Conservation (phyloP, 2,329 filamentous ascomycete species). For the Aureobasidium melanogenum region DNA sequence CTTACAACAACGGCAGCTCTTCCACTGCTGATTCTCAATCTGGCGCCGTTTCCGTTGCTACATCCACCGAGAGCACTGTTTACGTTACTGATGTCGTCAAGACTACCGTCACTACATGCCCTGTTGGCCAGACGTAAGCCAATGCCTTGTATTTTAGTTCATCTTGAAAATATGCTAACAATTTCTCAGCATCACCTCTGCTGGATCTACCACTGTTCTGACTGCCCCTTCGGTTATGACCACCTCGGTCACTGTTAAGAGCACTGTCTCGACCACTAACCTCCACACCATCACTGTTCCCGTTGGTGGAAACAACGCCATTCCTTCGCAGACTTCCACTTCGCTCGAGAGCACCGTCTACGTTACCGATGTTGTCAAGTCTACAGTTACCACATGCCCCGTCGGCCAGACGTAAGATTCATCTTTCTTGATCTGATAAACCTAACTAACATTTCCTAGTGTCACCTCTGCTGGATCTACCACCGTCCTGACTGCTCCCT, state of each 20-base stretch:
- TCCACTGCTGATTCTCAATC: neutral
- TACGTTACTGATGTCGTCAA: constrained; percentile 17
- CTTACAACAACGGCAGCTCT: neutral
- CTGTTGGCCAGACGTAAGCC: constrained; percentile 18
- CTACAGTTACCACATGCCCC: constrained; percentile 29
- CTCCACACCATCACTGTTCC: constrained; percentile 1
- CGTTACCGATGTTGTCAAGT: constrained; percentile 18
- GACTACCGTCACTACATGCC: constrained; percentile 29
- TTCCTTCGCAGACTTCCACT: neutral
- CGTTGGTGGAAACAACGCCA: neutral
- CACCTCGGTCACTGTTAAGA: neutral
- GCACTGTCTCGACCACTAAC: neutral
- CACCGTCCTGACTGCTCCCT: neutral
- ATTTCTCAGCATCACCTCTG: neutral
- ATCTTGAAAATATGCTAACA: neutral
- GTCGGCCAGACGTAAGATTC: constrained; percentile 12
- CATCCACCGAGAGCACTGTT: constrained; percentile 1
- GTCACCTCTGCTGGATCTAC: neutral
- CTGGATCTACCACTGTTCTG: neutral
- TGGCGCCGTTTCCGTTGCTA: neutral
- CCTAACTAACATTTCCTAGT: neutral
- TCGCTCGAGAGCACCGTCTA: constrained; percentile 5
- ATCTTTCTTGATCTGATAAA: neutral
- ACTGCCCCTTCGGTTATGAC: constrained; percentile 3
- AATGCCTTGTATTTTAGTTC: neutral